Percentiles rank a stretch among this genome's conserved stretches.
Evolutionary conservation across 2,329 filamentous ascomycete species (phyloP).

Genomic region (Fusarium tanahbumbuense): DNA sequence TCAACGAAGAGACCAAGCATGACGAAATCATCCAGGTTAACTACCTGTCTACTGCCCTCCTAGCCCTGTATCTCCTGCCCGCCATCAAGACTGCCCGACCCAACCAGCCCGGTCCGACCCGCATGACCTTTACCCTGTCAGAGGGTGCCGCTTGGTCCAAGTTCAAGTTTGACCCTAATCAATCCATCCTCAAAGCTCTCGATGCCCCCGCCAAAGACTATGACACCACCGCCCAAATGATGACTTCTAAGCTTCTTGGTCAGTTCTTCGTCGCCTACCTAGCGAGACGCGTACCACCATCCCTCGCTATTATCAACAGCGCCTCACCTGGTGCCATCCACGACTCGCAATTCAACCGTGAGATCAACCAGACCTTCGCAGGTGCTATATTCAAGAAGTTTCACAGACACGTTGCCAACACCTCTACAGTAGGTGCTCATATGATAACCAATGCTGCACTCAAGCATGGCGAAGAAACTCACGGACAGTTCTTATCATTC

Average conservation of each 20-base stretch:
- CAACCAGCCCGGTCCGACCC: not conserved
- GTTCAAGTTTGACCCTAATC: not conserved
- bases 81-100: constrained; percentile 35
- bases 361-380: constrained; percentile 13
- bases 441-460: constrained; percentile 29
- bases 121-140: constrained; percentile 39
- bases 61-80: constrained; percentile 37
- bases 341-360: not conserved
- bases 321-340: constrained; percentile 17
- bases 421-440: not conserved
- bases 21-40: constrained; percentile 46
- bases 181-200: constrained; percentile 1
- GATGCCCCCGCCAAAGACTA: not conserved
- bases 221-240: constrained; percentile 1
- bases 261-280: constrained; percentile 37
- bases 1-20: constrained; percentile 16
- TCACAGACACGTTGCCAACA: not conserved
- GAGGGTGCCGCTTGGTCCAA: constrained; percentile 10
- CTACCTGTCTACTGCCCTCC: constrained; percentile 45
- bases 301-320: not conserved
- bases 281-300: not conserved
- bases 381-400: constrained; percentile 6
- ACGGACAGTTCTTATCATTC: not conserved
- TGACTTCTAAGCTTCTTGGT: constrained; percentile 18
- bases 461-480: constrained; percentile 7